These are phyloP conservation scores for Metschnikowia anglica DNA, from an alignment of 805 yeast genomes.

Conservation along the genomic window DNA sequence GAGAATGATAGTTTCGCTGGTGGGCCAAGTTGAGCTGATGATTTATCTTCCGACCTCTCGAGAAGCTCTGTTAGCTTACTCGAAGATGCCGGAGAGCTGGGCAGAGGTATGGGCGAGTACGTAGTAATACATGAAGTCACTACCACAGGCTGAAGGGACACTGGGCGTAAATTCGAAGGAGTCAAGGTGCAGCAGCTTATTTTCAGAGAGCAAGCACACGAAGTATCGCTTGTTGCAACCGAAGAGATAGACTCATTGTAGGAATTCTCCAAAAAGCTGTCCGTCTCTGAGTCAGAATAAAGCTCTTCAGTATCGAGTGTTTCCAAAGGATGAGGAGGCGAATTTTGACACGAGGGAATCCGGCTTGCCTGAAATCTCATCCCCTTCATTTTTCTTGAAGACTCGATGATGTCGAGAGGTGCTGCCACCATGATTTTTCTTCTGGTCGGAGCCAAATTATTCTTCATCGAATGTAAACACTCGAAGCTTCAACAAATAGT, in stretches of 20 bases:
- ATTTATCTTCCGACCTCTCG: not conserved
- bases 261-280: slow-evolving; percentile 13
- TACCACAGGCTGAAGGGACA: slow-evolving; percentile 4
- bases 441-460: not conserved
- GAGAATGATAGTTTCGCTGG: not conserved
- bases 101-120: not conserved
- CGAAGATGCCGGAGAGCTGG: not conserved
- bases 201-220: slow-evolving; percentile 1
- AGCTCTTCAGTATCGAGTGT: slow-evolving; percentile 2
- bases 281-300: slow-evolving; percentile 14
- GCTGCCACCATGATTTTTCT: not conserved
- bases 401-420: slow-evolving; percentile 3
- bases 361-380: not conserved
- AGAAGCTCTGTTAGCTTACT: slow-evolving; percentile 9
- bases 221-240: slow-evolving; percentile 4
- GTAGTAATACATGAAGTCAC: slow-evolving; percentile 4
- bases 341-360: not conserved
- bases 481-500: no score
- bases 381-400: not conserved
- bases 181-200: not conserved
- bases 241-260: slow-evolving; percentile 15
- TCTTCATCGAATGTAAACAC: no score
- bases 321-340: slow-evolving; percentile 10
- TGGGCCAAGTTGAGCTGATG: not conserved
- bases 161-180: not conserved